Evolutionary conservation across 805 yeast species (phyloP).

Genomic region (Cyberlindnera maritima): DNA sequence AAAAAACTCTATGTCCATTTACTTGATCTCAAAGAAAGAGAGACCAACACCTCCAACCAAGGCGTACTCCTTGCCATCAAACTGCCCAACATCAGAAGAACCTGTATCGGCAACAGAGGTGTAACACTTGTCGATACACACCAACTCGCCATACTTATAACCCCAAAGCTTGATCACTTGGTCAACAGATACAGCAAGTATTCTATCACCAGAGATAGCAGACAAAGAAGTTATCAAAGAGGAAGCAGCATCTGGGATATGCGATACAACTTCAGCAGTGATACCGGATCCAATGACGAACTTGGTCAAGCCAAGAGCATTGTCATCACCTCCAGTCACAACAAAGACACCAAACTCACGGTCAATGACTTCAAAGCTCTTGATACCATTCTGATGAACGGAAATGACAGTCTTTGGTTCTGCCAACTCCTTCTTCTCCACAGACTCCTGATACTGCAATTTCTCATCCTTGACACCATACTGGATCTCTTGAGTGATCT

Average conservation of each 20-base stretch:
- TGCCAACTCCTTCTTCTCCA: constrained; percentile 11
- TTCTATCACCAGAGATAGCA: constrained; percentile 28
- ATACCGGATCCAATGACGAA: constrained; percentile 30
- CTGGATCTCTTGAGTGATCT: constrained; percentile 36
- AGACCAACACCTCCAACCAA: constrained; percentile 83
- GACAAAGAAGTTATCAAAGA: constrained; percentile 77
- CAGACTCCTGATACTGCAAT: constrained; percentile 3
- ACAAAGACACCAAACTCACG: constrained; percentile 30
- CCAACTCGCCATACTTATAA: constrained; percentile 27
- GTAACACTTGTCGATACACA: constrained; percentile 42
- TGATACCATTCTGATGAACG: constrained; percentile 85
- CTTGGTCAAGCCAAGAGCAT: constrained; percentile 51
- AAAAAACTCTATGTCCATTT: neutral
- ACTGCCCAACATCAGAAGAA: constrained; percentile 44
- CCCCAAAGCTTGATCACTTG: constrained; percentile 73
- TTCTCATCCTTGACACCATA: constrained; percentile 14
- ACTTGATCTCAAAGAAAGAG: constrained; percentile 44
- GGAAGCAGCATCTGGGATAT: constrained; percentile 66
- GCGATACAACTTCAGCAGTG: constrained; percentile 30
- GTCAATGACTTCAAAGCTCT: constrained; percentile 45
- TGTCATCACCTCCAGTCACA: constrained; percentile 92
- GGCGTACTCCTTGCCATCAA: constrained; percentile 31
- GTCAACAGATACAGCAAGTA: constrained; percentile 76
- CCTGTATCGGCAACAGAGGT: constrained; percentile 94
- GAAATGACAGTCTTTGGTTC: constrained; percentile 39